Evolutionary conservation across 371 early-diverging fungal genomes (phyloP).

Genomic region (Apophysomyces sp.): DNA sequence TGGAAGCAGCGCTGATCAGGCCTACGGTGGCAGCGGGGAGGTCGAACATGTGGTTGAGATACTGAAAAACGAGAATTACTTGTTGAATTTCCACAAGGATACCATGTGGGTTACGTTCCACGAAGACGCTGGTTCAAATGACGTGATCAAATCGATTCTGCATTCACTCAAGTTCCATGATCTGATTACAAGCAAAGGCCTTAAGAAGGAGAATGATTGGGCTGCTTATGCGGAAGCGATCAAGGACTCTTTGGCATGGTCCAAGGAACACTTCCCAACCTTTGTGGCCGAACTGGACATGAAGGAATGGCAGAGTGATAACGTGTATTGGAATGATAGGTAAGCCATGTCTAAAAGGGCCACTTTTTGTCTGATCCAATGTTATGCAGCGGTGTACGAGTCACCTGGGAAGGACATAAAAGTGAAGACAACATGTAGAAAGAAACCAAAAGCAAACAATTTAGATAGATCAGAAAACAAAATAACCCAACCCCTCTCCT

Average conservation of each 20-base stretch:
- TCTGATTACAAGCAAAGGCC: constrained; percentile 15
- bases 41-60: constrained; percentile 36
- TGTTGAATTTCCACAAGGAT: constrained; percentile 40
- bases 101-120: constrained; percentile 54
- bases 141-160: constrained; percentile 60
- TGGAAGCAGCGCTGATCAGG: constrained; percentile 44
- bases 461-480: not conserved
- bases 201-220: constrained; percentile 34
- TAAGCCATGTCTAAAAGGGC: constrained; percentile 5
- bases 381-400: not conserved
- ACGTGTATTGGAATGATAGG: constrained; percentile 65
- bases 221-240: constrained; percentile 27
- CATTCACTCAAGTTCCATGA: constrained; percentile 60
- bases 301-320: constrained; percentile 61
- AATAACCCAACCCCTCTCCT: not conserved
- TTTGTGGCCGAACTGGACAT: constrained; percentile 53
- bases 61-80: constrained; percentile 46
- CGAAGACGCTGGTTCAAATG: constrained; percentile 48
- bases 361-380: not conserved
- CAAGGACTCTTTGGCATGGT: constrained; percentile 48
- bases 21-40: constrained; percentile 40
- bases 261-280: constrained; percentile 37
- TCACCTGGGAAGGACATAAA: not conserved
- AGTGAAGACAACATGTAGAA: not conserved
- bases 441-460: not conserved